Evolutionary conservation across 2,329 filamentous ascomycete species (phyloP).

Genomic region (Arthrobotrys pseudoclavata): DNA sequence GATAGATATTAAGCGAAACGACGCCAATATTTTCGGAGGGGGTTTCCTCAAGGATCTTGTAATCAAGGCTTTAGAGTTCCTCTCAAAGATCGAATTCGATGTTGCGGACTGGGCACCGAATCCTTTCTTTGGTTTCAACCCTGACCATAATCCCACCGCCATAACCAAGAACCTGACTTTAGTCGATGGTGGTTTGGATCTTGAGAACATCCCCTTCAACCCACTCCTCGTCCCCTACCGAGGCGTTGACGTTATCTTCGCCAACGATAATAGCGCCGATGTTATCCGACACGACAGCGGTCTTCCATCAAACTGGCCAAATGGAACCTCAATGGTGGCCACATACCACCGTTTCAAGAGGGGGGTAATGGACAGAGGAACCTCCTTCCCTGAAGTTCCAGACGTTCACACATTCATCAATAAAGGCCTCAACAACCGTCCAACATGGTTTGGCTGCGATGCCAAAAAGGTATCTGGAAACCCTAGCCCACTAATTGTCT

Average conservation of each 20-base stretch:
- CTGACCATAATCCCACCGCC: slow-evolving; percentile 73
- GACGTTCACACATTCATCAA: slow-evolving; percentile 84
- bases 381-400: slow-evolving; percentile 79
- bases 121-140: slow-evolving; percentile 78
- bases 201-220: slow-evolving; percentile 83
- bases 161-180: slow-evolving; percentile 73
- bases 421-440: slow-evolving; percentile 78
- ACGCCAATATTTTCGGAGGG: slow-evolving; percentile 66
- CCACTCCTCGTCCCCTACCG: slow-evolving; percentile 81
- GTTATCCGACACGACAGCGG: slow-evolving; percentile 67
- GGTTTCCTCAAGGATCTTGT: slow-evolving; percentile 70
- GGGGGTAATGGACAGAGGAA: slow-evolving; percentile 73
- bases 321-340: slow-evolving; percentile 80
- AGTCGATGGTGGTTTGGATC: slow-evolving; percentile 82
- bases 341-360: slow-evolving; percentile 76
- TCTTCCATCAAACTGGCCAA: slow-evolving; percentile 75
- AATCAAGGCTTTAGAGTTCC: slow-evolving; percentile 69
- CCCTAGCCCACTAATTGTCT: slow-evolving; percentile 78
- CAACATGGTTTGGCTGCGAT: slow-evolving; percentile 85
- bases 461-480: slow-evolving; percentile 73
- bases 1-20: slow-evolving; percentile 72
- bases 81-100: slow-evolving; percentile 76
- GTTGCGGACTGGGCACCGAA: slow-evolving; percentile 82
- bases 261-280: slow-evolving; percentile 82
- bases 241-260: slow-evolving; percentile 82